A percentile compares a stretch with the other conserved stretches of the same genome.
phyloP scores from a whole-genome alignment of 2,329 filamentous ascomycete species.

The Neobulgaria alba region DNA sequence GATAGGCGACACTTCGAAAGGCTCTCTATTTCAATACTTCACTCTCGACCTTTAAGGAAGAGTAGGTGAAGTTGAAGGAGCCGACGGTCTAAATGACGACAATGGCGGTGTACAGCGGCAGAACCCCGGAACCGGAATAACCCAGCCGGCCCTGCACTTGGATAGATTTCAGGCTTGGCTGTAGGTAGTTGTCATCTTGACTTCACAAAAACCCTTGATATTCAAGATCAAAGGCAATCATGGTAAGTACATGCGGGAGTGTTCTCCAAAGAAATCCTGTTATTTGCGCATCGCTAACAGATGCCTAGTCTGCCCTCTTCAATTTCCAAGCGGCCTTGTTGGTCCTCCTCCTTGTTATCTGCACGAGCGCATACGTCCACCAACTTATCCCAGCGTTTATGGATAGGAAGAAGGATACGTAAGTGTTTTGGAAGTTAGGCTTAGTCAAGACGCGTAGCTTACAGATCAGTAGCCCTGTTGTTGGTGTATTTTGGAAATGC shows the following conservation, averaged over 20 bases:
- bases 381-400: slow-evolving; percentile 82
- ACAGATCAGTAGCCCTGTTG: slow-evolving; percentile 19
- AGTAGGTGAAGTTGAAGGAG: too few relatives aligned
- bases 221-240: background rate
- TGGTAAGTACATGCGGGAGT: slow-evolving; percentile 4
- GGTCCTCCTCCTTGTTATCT: slow-evolving; percentile 89
- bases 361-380: slow-evolving; percentile 91
- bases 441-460: slow-evolving; percentile 2
- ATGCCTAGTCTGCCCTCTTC: slow-evolving; percentile 81
- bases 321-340: slow-evolving; percentile 97
- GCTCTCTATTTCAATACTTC: too few relatives aligned
- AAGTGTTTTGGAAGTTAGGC: slow-evolving; percentile 27
- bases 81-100: too few relatives aligned
- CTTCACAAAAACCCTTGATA: background rate
- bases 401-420: slow-evolving; percentile 90
- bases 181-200: background rate
- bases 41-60: too few relatives aligned
- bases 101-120: too few relatives aligned
- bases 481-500: slow-evolving; percentile 89
- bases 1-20: too few relatives aligned
- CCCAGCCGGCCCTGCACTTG: background rate
- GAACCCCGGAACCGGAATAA: too few relatives aligned
- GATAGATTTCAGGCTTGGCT: background rate
- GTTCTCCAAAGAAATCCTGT: too few relatives aligned
- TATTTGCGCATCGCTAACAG: background rate